These are phyloP conservation scores for Porodaedalea pini DNA, from an alignment of 1,284 basidiomycete genomes.

Conservation along the genomic window DNA sequence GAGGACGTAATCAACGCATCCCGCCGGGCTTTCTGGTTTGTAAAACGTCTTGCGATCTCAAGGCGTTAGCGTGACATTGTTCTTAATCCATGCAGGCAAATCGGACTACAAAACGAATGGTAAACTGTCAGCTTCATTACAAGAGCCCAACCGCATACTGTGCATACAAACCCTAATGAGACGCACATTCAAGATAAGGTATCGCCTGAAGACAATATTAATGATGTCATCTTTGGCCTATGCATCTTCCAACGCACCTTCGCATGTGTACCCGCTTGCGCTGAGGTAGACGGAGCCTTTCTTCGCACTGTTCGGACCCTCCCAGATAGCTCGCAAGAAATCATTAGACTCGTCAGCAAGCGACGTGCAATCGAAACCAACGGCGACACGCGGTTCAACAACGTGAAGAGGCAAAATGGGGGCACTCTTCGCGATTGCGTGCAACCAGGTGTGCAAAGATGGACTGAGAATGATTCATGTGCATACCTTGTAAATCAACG, in stretches of 20 bases:
- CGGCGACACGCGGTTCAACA: conserved; percentile 35
- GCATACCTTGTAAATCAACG: conserved; percentile 29
- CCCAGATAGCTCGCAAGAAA: conserved; percentile 34
- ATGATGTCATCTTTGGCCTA: conserved; percentile 35
- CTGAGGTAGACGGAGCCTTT: too few relatives aligned
- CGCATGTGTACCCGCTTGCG: conserved; percentile 33
- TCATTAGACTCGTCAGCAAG: conserved; percentile 30
- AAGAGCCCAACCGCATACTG: too few relatives aligned
- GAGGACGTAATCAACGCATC: conserved; percentile 19
- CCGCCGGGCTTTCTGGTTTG: conserved; percentile 1
- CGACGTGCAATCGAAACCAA: conserved; percentile 9
- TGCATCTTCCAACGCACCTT: conserved; percentile 28
- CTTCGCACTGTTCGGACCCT: background rate
- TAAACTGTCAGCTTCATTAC: background rate
- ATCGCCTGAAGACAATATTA: conserved; percentile 48
- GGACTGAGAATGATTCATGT: conserved; percentile 37
- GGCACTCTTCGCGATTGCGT: conserved; percentile 33
- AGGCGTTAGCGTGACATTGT: conserved; percentile 13
- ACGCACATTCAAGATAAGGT: conserved; percentile 45
- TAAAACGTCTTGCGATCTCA: conserved; percentile 20
- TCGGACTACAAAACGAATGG: conserved; percentile 18
- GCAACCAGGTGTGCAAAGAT: conserved; percentile 38
- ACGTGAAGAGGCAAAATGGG: conserved; percentile 62
- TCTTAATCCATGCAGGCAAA: conserved; percentile 17
- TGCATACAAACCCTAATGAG: too few relatives aligned